These are phyloP conservation scores for Pharus latifolius DNA, from an alignment of 176 grass and related monocot genomes.

Conservation along the genomic window DNA sequence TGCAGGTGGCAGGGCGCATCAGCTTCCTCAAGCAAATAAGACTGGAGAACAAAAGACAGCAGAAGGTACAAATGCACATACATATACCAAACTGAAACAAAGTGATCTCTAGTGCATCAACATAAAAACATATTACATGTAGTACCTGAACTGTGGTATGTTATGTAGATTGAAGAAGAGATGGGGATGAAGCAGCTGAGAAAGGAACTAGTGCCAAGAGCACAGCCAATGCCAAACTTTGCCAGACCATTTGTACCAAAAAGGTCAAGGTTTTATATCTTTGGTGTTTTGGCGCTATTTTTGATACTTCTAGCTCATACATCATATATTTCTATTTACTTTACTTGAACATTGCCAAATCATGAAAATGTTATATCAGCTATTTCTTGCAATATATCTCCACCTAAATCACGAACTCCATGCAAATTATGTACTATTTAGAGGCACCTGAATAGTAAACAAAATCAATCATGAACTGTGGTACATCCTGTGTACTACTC, in stretches of 20 bases:
- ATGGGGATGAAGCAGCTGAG: slow-evolving; percentile 59
- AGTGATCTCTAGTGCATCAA: no score
- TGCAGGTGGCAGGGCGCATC: slow-evolving; percentile 44
- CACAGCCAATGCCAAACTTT: slow-evolving; percentile 77
- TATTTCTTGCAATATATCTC: no score
- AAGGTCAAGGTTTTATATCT: slow-evolving; percentile 8
- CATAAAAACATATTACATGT: background rate
- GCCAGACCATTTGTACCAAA: slow-evolving; percentile 67
- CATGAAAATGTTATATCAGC: no score
- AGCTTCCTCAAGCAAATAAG: slow-evolving; percentile 57
- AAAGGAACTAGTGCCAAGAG: slow-evolving; percentile 61
- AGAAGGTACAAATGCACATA: slow-evolving; percentile 64
- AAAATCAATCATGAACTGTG: no score
- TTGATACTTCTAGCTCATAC: no score
- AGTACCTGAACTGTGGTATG: background rate
- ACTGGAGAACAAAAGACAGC: slow-evolving; percentile 43
- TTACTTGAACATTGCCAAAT: no score
- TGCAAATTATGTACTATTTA: background rate
- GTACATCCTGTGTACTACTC: no score
- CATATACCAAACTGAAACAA: no score
- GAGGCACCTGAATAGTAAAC: no score
- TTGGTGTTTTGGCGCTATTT: no score
- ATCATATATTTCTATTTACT: no score
- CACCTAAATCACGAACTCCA: no score
- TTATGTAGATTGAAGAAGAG: slow-evolving; percentile 52